Evolutionary conservation across 176 grass and related monocot genomes (phyloP).

Genomic region (Aegilops sharonensis): DNA sequence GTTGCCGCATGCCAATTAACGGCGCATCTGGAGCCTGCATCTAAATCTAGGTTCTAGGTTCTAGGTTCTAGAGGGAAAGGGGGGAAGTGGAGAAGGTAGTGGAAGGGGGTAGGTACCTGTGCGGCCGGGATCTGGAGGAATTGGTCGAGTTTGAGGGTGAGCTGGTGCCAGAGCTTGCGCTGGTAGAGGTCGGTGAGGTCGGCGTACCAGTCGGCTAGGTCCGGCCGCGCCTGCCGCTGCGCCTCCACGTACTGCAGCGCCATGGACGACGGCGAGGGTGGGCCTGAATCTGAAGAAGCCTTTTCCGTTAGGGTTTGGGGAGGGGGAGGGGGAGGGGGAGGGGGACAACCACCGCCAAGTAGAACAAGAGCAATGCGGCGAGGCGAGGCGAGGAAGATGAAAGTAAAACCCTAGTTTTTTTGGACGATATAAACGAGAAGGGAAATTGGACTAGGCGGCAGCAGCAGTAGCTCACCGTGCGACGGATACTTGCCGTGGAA

Average conservation of each 20-base stretch:
- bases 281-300: conserved; percentile 9
- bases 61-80: not conserved
- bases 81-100: not conserved
- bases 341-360: not conserved
- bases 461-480: not conserved
- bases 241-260: conserved; percentile 85
- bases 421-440: conserved; percentile 11
- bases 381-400: not conserved
- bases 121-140: conserved; percentile 75
- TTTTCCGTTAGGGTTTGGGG: conserved; percentile 17
- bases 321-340: not conserved
- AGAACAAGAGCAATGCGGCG: conserved; percentile 10
- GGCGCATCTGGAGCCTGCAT: not conserved
- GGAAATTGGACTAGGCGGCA: not conserved
- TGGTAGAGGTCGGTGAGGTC: conserved; percentile 78
- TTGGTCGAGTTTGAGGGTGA: conserved; percentile 91
- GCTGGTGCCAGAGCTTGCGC: conserved; percentile 86
- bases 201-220: conserved; percentile 83
- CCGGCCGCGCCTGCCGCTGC: conserved; percentile 63
- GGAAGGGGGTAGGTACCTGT: conserved; percentile 45
- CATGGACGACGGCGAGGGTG: conserved; percentile 32
- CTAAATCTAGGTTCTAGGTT: not conserved
- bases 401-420: conserved; percentile 38
- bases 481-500: conserved; percentile 33
- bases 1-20: not conserved